Evolutionary conservation across 495 filamentous ascomycete genomes (phyloP), one percentile per base, ranked within the genome.

Genomic region (Penicillium lagena): DNA sequence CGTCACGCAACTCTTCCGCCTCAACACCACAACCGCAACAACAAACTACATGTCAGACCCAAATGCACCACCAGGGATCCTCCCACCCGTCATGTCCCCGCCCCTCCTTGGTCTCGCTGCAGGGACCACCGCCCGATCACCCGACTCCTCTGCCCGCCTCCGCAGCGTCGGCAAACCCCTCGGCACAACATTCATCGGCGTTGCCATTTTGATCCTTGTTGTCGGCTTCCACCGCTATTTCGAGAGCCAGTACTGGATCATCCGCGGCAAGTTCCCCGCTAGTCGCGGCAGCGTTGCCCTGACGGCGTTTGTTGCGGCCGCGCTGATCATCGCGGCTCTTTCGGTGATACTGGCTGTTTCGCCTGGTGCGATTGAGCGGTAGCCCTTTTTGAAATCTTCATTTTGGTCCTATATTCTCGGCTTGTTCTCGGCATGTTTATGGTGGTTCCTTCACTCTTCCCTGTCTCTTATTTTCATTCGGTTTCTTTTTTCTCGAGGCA

Each of bases 1-100:
- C 40, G 81, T 98, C 39, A 96, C 94, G 1, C 93, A 98, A 64
- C 79, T 98, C 39, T 97, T 98, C 69, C 85, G 93, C 22, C 81
- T 97, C 37, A 96, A 95, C 72, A 86, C 78, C 17, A 72, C 82
- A 29, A 46, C 50, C 8, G 35, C 36, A 1, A 37, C 38, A 0
- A 46, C 46, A 37, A 32, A 50, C 12, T 35, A 47, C 11, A 35
- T 34, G 12, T 38, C 48, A 9, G 29, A 41, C 27, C 30, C 47
- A 4, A n/a, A 39, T 43, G 10, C 49, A 11, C 12, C 52, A 32
- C 45, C 61, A 7, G 52, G 50, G 1, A 49, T 63, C 8, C 48
- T 60, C 34, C 46, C 58, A 35, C 54, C 62, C 17, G 22, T 40
- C 10, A 22, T 42, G 29, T 36, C 49, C 17, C 46, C 52, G 7